phyloP scores from a whole-genome alignment of 169 alveolate genomes.

The Perkinsus olseni region DNA sequence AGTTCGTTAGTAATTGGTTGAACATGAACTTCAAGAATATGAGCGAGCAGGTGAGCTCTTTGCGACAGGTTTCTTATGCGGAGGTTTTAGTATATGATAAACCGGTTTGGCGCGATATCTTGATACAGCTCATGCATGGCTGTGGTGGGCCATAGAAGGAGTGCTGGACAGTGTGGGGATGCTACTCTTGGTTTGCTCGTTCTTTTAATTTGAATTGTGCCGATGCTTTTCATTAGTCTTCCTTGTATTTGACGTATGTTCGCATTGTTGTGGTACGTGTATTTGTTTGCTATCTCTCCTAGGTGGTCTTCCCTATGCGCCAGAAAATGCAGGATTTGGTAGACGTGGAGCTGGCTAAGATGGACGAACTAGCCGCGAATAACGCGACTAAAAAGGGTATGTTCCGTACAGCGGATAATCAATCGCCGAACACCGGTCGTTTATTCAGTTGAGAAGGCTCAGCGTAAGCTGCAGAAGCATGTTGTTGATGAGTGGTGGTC shows the following conservation, averaged over 20 bases:
- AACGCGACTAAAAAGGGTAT: background rate
- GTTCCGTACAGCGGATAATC: background rate
- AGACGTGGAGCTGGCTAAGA: background rate
- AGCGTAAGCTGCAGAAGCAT: background rate
- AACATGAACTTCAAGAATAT: constrained; percentile 12
- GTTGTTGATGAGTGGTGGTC: constrained; percentile 9
- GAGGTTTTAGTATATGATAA: no score
- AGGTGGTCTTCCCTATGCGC: constrained; percentile 5
- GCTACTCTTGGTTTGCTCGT: no score
- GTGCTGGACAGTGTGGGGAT: no score
- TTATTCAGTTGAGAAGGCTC: background rate
- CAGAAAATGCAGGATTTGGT: constrained; percentile 4
- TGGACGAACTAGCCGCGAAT: background rate
- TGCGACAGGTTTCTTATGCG: background rate
- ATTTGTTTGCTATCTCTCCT: no score
- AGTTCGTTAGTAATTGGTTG: constrained; percentile 6
- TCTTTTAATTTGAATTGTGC: no score
- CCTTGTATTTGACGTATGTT: no score
- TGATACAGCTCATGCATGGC: no score
- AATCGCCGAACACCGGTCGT: background rate
- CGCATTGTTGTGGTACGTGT: no score
- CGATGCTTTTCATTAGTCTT: no score
- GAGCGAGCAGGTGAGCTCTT: background rate
- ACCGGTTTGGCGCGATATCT: no score
- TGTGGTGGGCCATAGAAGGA: no score